phyloP scores from a whole-genome alignment of 2,329 filamentous ascomycete species.

The Trichophyton benhamiae region DNA sequence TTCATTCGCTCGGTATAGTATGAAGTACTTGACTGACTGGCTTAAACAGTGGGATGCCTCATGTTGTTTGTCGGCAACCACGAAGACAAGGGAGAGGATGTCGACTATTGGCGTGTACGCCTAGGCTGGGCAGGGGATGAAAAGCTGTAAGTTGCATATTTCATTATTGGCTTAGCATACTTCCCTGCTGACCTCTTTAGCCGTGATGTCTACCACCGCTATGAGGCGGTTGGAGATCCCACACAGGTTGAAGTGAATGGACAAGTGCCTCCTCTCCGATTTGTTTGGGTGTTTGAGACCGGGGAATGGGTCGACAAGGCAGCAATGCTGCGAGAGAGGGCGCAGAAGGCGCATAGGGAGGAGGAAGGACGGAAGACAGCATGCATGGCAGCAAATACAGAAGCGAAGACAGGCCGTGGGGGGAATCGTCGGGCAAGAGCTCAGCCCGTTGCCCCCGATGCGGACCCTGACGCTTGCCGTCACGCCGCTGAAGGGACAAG shows the following conservation, averaged over 20 bases:
- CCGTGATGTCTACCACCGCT: conserved; percentile 10
- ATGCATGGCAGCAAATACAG: background rate
- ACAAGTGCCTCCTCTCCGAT: conserved; percentile 1
- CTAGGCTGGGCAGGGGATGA: conserved; percentile 13
- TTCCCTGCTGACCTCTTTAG: background rate
- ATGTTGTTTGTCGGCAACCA: conserved; percentile 10
- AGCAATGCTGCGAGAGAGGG: conserved; percentile 6
- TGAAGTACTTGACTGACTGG: background rate
- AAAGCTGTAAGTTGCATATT: conserved; percentile 4
- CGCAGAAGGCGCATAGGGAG: conserved; percentile 2
- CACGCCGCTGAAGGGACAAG: background rate
- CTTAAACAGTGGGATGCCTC: conserved; percentile 8
- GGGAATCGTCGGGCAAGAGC: background rate
- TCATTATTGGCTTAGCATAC: background rate
- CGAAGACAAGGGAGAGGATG: conserved; percentile 6
- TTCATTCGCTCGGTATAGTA: background rate
- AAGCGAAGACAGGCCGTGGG: background rate
- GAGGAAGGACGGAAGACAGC: background rate
- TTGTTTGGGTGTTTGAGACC: conserved; percentile 11
- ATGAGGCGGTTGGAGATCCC: conserved; percentile 13
- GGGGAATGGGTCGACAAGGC: conserved; percentile 14
- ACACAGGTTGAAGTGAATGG: background rate
- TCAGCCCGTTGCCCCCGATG: background rate
- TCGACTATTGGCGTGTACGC: conserved; percentile 11
- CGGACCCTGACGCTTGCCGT: background rate